Evolutionary conservation across 1,284 basidiomycete genomes (phyloP), one percentile per base, ranked within the genome.

Genomic region (Ustilago tritici): DNA sequence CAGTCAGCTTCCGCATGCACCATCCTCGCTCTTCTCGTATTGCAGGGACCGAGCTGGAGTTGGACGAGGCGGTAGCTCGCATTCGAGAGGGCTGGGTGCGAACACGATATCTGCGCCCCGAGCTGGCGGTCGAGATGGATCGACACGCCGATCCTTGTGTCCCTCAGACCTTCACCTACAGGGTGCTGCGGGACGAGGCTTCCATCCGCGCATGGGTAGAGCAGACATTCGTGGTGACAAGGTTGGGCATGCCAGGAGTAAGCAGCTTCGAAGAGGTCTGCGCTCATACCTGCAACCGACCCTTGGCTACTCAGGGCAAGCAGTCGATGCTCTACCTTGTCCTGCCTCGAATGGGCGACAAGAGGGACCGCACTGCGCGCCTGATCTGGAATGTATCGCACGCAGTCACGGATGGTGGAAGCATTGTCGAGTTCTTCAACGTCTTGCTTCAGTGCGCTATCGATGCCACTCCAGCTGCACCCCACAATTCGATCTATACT

Each of bases 311-410:
- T 2, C 19, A 59, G 38, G 73, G 73, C 11, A 76, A 76, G 46
- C 60, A 66, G n/a, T 63, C 63, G 50, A 76, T 70, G 73, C 57
- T 76, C 12, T 76, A 70, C 19, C 60, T 76, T 14, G 36, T 70
- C 11, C 49, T 70, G n/a, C 66, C 67, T 14, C 46, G 38, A n/a
- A 14, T 61, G 2, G 63, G 50, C n/a, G 58, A 61, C 7, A 41
- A 56, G 3, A 49, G 28, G 15, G 56, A 65, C 31, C 59, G 63
- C 7, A 50, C 6, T 7, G 69, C 69, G 0, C 50, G 64, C 23
- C 9, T 73, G 4, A 66, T 78, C 41, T 70, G 68, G 64, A 78
- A 78, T 36, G 57, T 78, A 19, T 63, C 76, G 10, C 76, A 78
- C 11, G 76, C 76, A 1, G 63, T 78, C 47, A 70, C 68, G 1